Evolutionary conservation across 805 yeast species (phyloP).

Genomic region (Blastobotrys chiropterorum): DNA sequence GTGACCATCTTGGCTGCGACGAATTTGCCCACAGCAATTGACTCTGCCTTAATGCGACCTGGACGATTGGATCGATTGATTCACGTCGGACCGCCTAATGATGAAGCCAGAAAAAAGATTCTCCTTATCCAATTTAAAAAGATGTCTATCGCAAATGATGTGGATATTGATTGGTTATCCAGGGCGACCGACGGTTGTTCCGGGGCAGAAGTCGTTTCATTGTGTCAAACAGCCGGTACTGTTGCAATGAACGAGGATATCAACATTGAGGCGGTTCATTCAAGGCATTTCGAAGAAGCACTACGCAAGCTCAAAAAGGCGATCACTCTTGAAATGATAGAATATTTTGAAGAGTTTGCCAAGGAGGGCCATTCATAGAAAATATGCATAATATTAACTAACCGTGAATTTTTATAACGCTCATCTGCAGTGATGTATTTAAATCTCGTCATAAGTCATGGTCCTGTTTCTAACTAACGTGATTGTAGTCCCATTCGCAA

Average conservation of each 20-base stretch:
- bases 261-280: conserved; percentile 42
- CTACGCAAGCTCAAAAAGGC: conserved; percentile 62
- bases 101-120: conserved; percentile 71
- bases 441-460: not conserved
- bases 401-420: too few relatives aligned
- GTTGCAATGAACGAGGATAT: conserved; percentile 83
- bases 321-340: conserved; percentile 80
- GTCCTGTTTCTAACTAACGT: not conserved
- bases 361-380: not conserved
- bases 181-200: conserved; percentile 79
- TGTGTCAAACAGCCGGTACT: conserved; percentile 94
- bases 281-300: conserved; percentile 67
- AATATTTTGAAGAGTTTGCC: conserved; percentile 44
- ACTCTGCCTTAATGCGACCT: conserved; percentile 88
- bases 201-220: conserved; percentile 89
- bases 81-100: conserved; percentile 89
- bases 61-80: conserved; percentile 93
- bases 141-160: conserved; percentile 50
- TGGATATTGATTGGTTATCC: conserved; percentile 51
- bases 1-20: conserved; percentile 96
- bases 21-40: conserved; percentile 88
- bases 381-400: too few relatives aligned
- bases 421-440: too few relatives aligned
- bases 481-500: not conserved
- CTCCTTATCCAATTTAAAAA: conserved; percentile 59